Evolutionary conservation across 768 basidiomycete species (phyloP), one percentile per base, ranked within the genome.

Genomic region (Cystobasidium ongulense): DNA sequence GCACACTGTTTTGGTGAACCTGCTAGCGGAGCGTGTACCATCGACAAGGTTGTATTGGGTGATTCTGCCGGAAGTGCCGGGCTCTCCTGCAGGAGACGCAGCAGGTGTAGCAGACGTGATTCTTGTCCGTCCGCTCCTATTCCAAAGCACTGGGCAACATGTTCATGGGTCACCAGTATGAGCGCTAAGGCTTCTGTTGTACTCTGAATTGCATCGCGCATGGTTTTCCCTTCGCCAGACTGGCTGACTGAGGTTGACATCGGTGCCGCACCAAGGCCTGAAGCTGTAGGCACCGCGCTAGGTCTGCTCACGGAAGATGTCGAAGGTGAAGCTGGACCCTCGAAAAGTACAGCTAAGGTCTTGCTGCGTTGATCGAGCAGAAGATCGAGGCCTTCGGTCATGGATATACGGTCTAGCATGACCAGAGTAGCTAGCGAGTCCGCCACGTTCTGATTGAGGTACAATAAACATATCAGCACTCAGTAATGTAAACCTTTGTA

Each of bases 131-230:
- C 39, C 4, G 46, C 15, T 15, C 38, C 17, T 0, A 11, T 23
- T 11, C 46, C 18, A 21, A 31, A 35, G 25, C 31, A 39, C 72
- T 10, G 70, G 17, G 23, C 27, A 1, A 68, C 52, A 15, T 72
- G 73, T 13, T 35, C 29, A 25, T 76, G 74, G 25, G 77, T 41
- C 33, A 71, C 70, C 0, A 39, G 15, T 11, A 70, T n/a, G 29
- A 74, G 43, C 10, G 18, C 7, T 5, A 70, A 33, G 1, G 43
- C 66, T 29, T 78, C 73, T 35, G 75, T 73, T 1, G 76, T 76
- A 13, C 64, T 38, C 0, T 75, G 61, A 21, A 78, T 39, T 35
- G 75, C 73, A 0, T 66, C 73, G 43, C 74, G 64, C 7, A 75
- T 72, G 23, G 62, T 23, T 13, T 57, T 46, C 29, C 73, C 43